Percentiles rank a stretch among this genome's conserved stretches.
These are phyloP conservation scores for Chlorella variabilis DNA, from an alignment of 163 green algal species.

Conservation along the genomic window DNA sequence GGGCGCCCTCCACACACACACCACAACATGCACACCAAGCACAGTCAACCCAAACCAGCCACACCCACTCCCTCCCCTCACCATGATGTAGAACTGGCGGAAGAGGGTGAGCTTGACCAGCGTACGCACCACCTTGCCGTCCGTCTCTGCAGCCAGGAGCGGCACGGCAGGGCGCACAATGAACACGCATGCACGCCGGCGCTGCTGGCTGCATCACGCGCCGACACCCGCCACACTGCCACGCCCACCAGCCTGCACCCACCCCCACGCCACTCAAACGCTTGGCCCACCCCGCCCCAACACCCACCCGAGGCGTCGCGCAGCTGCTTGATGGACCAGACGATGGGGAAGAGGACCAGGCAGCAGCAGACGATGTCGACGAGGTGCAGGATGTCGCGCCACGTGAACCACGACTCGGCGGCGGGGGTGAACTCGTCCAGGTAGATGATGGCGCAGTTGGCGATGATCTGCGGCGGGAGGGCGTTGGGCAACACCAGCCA, in stretches of 20 bases:
- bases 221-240: background rate
- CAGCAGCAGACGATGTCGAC: conserved; percentile 99
- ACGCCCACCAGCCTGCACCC: too few species aligned
- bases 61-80: too few species aligned
- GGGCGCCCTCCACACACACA: too few species aligned
- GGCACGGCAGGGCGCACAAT: background rate
- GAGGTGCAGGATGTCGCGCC: conserved; percentile 94
- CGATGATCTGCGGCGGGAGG: conserved; percentile 94
- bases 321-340: conserved; percentile 97
- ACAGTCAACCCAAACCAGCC: too few species aligned
- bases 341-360: conserved; percentile 97
- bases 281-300: too few species aligned
- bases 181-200: background rate
- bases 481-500: too few species aligned
- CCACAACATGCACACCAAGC: too few species aligned
- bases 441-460: conserved; percentile 94
- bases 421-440: conserved; percentile 91
- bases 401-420: conserved; percentile 89
- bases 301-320: conserved; percentile 74
- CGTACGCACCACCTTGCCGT: conserved; percentile 92
- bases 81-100: conserved; percentile 96
- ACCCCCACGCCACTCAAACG: too few species aligned
- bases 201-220: too few species aligned
- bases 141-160: conserved; percentile 56
- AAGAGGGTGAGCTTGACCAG: conserved; percentile 95